Evolutionary conservation across 257 asterid species (phyloP).

Genomic region (Solanum bulbocastanum): DNA sequence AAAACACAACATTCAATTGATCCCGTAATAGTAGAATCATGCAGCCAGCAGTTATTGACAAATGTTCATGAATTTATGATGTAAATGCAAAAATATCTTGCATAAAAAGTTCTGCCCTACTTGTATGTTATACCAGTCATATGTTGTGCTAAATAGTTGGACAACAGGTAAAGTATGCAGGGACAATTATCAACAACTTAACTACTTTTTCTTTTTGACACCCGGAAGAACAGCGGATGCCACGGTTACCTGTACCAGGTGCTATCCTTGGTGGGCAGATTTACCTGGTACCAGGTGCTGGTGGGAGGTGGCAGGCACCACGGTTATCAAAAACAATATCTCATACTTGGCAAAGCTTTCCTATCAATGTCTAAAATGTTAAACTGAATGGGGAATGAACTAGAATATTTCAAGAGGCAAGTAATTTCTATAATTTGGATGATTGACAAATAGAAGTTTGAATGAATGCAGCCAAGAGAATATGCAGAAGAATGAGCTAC

Average conservation of each 20-base stretch:
- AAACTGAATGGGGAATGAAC: background rate
- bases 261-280: rapidly evolving
- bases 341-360: background rate
- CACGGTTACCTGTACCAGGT: no score
- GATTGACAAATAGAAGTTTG: background rate
- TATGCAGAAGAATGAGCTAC: background rate
- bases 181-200: background rate
- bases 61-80: background rate
- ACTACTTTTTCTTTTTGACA: background rate
- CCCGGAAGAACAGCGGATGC: background rate
- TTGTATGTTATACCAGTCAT: background rate
- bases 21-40: background rate
- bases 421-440: background rate
- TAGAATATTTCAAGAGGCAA: background rate
- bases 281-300: background rate
- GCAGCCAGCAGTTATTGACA: background rate
- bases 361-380: background rate
- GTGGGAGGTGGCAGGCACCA: background rate
- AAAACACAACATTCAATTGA: background rate
- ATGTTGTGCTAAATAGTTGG: background rate
- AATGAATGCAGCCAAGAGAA: background rate
- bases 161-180: background rate
- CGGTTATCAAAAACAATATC: background rate
- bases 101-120: background rate
- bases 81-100: background rate